Conservation (phyloP, 768 basidiomycete genomes). For the Leucosporidium scottii region DNA sequence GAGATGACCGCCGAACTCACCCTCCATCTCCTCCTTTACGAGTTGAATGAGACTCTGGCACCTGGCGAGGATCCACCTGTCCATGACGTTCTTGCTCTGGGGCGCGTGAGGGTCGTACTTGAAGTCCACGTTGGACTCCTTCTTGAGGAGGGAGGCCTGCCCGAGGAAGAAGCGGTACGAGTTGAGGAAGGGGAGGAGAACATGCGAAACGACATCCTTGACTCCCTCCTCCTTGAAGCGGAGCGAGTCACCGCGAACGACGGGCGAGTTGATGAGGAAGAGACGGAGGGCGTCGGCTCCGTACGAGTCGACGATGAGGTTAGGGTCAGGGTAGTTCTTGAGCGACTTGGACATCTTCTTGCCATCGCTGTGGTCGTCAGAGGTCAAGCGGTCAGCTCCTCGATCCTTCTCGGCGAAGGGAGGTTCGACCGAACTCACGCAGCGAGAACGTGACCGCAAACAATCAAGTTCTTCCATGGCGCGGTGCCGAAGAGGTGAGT, state of each 20-base stretch:
- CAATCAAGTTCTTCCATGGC: constrained; percentile 97
- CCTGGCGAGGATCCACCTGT: constrained; percentile 95
- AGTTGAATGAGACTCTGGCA: constrained; percentile 92
- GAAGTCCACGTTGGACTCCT: constrained; percentile 68
- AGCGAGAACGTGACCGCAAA: constrained; percentile 89
- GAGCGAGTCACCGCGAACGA: constrained; percentile 94
- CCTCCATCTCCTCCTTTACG: constrained; percentile 90
- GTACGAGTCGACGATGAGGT: constrained; percentile 76
- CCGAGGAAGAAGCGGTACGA: constrained; percentile 98
- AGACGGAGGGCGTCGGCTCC: constrained; percentile 95
- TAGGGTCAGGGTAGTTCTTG: constrained; percentile 95
- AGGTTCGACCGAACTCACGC: constrained; percentile 53
- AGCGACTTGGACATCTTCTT: constrained; percentile 99
- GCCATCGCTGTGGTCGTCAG: constrained; percentile 52
- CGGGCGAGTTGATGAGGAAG: constrained; percentile 98
- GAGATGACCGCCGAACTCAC: constrained; percentile 36
- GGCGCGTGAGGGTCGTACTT: constrained; percentile 79
- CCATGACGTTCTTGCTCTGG: constrained; percentile 88
- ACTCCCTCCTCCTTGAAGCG: constrained; percentile 98
- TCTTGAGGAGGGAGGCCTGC: constrained; percentile 81
- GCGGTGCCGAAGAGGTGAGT: constrained; percentile 88
- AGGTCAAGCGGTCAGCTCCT: background rate
- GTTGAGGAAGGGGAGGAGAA: constrained; percentile 95
- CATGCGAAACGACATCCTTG: constrained; percentile 90
- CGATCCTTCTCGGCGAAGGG: background rate